A percentile compares a stretch with the other conserved stretches of the same genome.
Conservation (phyloP, 805 yeast species). For the Isabelozyma pseudorhagii region DNA sequence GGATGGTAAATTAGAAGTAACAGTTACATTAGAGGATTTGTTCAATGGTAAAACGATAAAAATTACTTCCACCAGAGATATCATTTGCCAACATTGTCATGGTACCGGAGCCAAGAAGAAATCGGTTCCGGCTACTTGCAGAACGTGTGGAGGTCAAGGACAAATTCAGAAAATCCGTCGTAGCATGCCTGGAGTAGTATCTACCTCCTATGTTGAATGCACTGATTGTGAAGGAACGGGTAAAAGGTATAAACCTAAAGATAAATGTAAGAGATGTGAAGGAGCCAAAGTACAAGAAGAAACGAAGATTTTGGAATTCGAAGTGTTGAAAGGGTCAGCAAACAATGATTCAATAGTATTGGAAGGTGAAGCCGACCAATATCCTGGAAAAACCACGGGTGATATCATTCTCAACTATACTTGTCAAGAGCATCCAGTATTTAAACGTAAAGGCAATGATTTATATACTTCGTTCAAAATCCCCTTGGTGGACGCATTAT, state of each 20-base stretch:
- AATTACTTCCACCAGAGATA: constrained; percentile 66
- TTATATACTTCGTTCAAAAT: constrained; percentile 58
- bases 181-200: constrained; percentile 72
- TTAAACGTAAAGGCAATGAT: constrained; percentile 61
- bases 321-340: constrained; percentile 68
- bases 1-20: constrained; percentile 65
- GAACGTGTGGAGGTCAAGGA: constrained; percentile 73
- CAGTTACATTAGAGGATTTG: constrained; percentile 67
- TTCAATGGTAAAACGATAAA: constrained; percentile 80
- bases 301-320: constrained; percentile 71
- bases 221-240: constrained; percentile 72
- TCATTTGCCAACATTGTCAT: constrained; percentile 67
- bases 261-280: constrained; percentile 71
- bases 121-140: constrained; percentile 57
- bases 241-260: constrained; percentile 54
- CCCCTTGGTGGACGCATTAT: constrained; percentile 75
- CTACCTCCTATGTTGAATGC: constrained; percentile 62
- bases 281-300: constrained; percentile 65
- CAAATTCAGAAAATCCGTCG: constrained; percentile 54
- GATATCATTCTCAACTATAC: constrained; percentile 66
- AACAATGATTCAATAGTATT: constrained; percentile 60
- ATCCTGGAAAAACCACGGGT: constrained; percentile 69
- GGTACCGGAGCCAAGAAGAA: constrained; percentile 73
- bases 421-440: constrained; percentile 45
- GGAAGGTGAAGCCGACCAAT: constrained; percentile 74